A percentile compares a stretch with the other conserved stretches of the same genome.
Conservation (phyloP, 2,329 filamentous ascomycete genomes). For the Sclerotinia trifoliorum region DNA sequence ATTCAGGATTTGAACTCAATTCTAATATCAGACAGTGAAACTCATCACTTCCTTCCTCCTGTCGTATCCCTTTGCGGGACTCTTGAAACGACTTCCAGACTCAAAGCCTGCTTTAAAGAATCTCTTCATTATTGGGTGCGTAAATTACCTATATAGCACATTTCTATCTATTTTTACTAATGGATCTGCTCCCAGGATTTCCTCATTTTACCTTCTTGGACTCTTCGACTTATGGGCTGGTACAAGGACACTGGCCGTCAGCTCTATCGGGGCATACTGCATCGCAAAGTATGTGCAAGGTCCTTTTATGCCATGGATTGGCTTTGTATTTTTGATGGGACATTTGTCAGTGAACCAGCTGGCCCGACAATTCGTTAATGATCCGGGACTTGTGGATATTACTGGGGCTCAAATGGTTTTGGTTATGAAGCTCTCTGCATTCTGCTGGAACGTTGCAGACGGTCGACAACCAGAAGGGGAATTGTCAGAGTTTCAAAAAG, state of each 20-base stretch:
- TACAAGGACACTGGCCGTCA: constrained; percentile 74
- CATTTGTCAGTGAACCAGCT: constrained; percentile 94
- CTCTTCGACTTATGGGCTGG: constrained; percentile 92
- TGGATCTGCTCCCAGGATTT: constrained; percentile 52
- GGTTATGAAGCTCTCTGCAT: constrained; percentile 94
- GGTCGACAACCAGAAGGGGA: constrained; percentile 75
- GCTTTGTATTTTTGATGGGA: constrained; percentile 89
- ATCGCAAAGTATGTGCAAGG: constrained; percentile 83
- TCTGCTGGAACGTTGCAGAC: constrained; percentile 98
- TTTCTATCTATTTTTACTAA: constrained; percentile 18
- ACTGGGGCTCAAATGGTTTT: constrained; percentile 97
- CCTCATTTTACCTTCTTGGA: constrained; percentile 87
- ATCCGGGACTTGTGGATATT: constrained; percentile 73
- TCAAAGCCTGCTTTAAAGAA: constrained; percentile 82
- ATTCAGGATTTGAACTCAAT: constrained; percentile 2
- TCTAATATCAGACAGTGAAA: constrained; percentile 65
- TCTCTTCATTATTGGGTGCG: constrained; percentile 75
- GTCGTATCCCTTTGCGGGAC: constrained; percentile 85
- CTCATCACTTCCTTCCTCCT: constrained; percentile 86
- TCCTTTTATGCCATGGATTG: constrained; percentile 96
- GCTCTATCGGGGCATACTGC: constrained; percentile 74
- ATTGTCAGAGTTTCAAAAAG: constrained; percentile 83
- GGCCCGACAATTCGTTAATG: constrained; percentile 68
- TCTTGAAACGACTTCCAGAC: constrained; percentile 90
- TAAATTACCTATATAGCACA: constrained; percentile 21